phyloP scores from a whole-genome alignment of 2,329 filamentous ascomycete species.

The Dendryphion nanum region DNA sequence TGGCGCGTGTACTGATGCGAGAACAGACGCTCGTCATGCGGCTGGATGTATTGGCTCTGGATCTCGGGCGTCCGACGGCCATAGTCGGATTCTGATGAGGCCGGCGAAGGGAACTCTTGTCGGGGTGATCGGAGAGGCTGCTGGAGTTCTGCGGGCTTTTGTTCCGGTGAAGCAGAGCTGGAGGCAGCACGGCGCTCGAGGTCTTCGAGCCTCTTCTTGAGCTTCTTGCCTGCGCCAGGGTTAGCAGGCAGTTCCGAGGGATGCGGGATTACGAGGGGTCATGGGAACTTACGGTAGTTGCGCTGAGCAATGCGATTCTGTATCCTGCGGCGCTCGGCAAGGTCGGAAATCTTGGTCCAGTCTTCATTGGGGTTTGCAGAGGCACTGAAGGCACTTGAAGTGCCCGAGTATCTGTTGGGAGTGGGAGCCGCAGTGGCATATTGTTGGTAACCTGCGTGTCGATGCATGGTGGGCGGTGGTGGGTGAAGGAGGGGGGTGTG shows the following conservation, averaged over 20 bases:
- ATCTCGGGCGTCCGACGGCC: slow-evolving; percentile 36
- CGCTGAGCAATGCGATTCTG: slow-evolving; percentile 97
- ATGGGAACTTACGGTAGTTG: slow-evolving; percentile 78
- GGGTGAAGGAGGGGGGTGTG: slow-evolving; percentile 8
- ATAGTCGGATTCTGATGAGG: slow-evolving; percentile 35
- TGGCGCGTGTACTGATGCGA: slow-evolving; percentile 65
- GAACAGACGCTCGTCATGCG: slow-evolving; percentile 68
- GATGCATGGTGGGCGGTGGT: slow-evolving; percentile 41
- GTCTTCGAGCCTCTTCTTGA: slow-evolving; percentile 85
- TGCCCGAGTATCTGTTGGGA: slow-evolving; percentile 69
- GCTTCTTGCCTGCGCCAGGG: slow-evolving; percentile 71
- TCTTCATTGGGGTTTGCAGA: slow-evolving; percentile 96
- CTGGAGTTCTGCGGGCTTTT: slow-evolving; percentile 55
- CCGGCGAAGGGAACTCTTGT: slow-evolving; percentile 36
- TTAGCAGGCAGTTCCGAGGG: slow-evolving; percentile 17
- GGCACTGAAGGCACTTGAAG: slow-evolving; percentile 91
- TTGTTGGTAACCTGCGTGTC: slow-evolving; percentile 46
- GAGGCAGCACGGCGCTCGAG: slow-evolving; percentile 74
- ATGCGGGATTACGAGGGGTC: slow-evolving; percentile 3
- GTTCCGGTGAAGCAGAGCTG: slow-evolving; percentile 59
- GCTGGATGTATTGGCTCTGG: slow-evolving; percentile 46
- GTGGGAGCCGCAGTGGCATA: slow-evolving; percentile 40
- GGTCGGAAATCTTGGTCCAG: slow-evolving; percentile 98
- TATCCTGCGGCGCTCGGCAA: slow-evolving; percentile 89
- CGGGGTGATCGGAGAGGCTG: slow-evolving; percentile 35